Conservation (phyloP, 495 filamentous ascomycete genomes). For the Annulohypoxylon moriforme region DNA sequence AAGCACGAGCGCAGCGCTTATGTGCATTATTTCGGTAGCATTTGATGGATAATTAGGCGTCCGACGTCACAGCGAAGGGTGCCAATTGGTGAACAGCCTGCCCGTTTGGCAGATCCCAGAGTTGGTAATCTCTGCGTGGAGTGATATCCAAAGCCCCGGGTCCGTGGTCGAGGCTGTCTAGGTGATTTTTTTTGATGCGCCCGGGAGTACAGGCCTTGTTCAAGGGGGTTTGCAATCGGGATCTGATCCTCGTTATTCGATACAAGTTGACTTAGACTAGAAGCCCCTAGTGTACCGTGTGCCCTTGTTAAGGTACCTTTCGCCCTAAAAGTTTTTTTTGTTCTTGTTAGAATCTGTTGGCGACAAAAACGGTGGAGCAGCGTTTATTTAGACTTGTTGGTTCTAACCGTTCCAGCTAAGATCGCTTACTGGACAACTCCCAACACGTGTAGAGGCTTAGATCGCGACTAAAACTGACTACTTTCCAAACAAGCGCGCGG, state of each 20-base stretch:
- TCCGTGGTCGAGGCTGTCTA: background rate
- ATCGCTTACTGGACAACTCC: conserved; percentile 25
- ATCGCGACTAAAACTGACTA: conserved; percentile 5
- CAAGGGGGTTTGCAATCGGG: conserved; percentile 28
- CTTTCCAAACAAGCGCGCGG: conserved; percentile 36
- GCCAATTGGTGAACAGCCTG: conserved; percentile 14
- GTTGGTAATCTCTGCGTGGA: conserved; percentile 14
- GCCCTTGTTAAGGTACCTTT: conserved; percentile 8
- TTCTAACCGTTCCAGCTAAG: conserved; percentile 15
- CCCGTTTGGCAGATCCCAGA: background rate
- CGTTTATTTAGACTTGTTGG: conserved; percentile 35
- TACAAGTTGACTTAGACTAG: conserved; percentile 7
- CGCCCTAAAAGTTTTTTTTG: background rate
- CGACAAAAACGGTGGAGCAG: conserved; percentile 15
- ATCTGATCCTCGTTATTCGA: conserved; percentile 29
- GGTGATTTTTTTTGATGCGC: background rate
- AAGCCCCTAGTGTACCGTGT: conserved; percentile 26
- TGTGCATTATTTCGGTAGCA: conserved; percentile 14
- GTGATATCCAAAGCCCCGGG: conserved; percentile 19
- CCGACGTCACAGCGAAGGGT: conserved; percentile 2
- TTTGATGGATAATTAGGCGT: conserved; percentile 1
- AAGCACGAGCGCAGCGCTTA: conserved; percentile 23
- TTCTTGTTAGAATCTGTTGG: conserved; percentile 10
- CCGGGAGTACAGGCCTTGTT: background rate
- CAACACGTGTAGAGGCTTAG: conserved; percentile 17